Percentiles rank a stretch among this genome's conserved stretches.
These are phyloP conservation scores for Zalerion maritima DNA, from an alignment of 495 filamentous ascomycete species.

Conservation along the genomic window DNA sequence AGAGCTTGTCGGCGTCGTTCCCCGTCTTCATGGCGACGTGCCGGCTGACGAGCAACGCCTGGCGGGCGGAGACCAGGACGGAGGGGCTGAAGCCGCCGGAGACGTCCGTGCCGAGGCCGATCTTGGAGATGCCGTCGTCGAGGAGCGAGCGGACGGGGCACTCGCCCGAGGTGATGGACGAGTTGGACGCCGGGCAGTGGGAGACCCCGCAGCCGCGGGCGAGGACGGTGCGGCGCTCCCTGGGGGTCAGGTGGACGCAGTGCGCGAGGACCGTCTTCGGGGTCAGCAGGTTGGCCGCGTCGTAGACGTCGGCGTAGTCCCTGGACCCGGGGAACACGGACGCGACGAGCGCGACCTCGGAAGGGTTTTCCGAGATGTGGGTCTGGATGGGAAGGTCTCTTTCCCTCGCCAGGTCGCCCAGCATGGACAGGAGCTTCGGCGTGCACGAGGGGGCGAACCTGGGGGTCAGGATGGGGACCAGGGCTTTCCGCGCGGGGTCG, in stretches of 20 bases:
- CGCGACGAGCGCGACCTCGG: slow-evolving; percentile 55
- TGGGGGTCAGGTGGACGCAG: slow-evolving; percentile 54
- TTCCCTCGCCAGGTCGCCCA: slow-evolving; percentile 48
- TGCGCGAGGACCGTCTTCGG: slow-evolving; percentile 73
- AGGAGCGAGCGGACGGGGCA: slow-evolving; percentile 58
- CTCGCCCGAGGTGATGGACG: slow-evolving; percentile 57
- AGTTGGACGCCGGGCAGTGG: slow-evolving; percentile 83
- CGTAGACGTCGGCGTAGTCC: slow-evolving; percentile 70
- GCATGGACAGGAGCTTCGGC: slow-evolving; percentile 35
- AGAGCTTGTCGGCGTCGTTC: slow-evolving; percentile 37
- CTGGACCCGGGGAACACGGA: slow-evolving; percentile 49
- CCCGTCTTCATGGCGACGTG: slow-evolving; percentile 38
- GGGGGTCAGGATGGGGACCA: slow-evolving; percentile 80
- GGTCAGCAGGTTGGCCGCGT: slow-evolving; percentile 51
- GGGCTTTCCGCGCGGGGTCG: slow-evolving; percentile 40
- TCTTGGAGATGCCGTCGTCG: slow-evolving; percentile 55
- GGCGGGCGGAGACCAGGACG: slow-evolving; percentile 64
- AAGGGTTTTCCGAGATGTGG: slow-evolving; percentile 74
- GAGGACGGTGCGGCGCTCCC: slow-evolving; percentile 49
- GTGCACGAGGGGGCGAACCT: slow-evolving; percentile 76
- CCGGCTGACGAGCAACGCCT: slow-evolving; percentile 60
- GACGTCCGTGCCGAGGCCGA: slow-evolving; percentile 83
- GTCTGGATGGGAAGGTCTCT: slow-evolving; percentile 64
- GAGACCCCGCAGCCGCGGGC: slow-evolving; percentile 46
- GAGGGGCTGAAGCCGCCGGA: slow-evolving; percentile 70